Evolutionary conservation across 495 filamentous ascomycete species (phyloP), one percentile per base, ranked within the genome.

Genomic region (Friedmanniomyces simplex): DNA sequence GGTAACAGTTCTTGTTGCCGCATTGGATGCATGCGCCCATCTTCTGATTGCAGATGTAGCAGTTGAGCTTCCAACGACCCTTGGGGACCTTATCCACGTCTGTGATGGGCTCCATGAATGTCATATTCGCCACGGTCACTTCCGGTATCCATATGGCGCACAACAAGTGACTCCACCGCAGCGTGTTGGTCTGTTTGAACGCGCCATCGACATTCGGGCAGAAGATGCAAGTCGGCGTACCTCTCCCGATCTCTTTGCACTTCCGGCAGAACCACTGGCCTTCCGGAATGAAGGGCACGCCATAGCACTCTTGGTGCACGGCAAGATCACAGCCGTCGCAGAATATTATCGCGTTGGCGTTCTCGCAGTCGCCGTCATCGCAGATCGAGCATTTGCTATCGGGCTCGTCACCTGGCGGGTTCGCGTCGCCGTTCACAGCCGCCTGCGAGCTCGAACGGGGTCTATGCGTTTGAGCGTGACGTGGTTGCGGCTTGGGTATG

Each of bases 21-120:
- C 93, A 99, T 71, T 99, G 93, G 55, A 99, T 95, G 61, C 91
- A 96, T 36, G 93, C 91, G 24, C 93, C 93, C 93, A 97, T 99
- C 64, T 82, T 85, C 71, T 97, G 93, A 55, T 87, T 85, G 73
- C 93, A 99, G 48, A 99, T 95, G 73, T 97, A 99, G 73, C 93
- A 99, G 26, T 80, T 69, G 60, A 99, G 73, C 72, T 89, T 91
- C 91, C 91, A 97, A 63, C 93, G 79, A 49, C 83, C 87, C 67
- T 85, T 90, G 4, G 93, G 93, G 7, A 99, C 91, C 68, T 95
- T 95, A 66, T 97, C 93, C 57, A 99, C 87, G 58, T 97, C 93
- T 74, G 91, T 90, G 50, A 99, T 89, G 1, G 93, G 93, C 68
- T 99, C 93, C 89, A 96, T 96, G 67, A 96, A 89, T 18, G 89